Conservation (phyloP, 306 rosid species). For the Castanospermum australe region DNA sequence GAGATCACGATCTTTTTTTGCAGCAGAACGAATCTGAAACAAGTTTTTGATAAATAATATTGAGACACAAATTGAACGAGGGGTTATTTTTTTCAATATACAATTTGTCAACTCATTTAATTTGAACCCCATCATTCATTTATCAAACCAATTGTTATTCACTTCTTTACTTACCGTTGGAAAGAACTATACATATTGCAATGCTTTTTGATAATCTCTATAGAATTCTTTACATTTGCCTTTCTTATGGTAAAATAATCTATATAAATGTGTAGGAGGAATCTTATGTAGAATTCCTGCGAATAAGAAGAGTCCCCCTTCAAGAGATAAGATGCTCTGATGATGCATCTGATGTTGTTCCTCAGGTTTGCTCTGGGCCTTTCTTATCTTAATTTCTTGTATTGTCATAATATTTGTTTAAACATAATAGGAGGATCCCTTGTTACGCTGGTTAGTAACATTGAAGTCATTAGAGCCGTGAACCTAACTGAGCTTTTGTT, state of each 20-base stretch:
- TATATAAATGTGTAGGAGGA: constrained; percentile 60
- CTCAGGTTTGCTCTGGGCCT: constrained; percentile 52
- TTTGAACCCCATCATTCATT: too few species aligned
- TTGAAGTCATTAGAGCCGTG: background rate
- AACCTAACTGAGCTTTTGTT: background rate
- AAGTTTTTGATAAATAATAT: constrained; percentile 24
- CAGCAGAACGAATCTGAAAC: constrained; percentile 69
- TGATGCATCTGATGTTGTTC: constrained; percentile 67
- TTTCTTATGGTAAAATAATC: constrained; percentile 4
- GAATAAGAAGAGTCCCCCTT: constrained; percentile 74
- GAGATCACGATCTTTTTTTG: constrained; percentile 82
- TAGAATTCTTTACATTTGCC: background rate
- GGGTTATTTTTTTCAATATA: too few species aligned
- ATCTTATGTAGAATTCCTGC: constrained; percentile 78
- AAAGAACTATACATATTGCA: background rate
- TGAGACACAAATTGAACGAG: too few species aligned
- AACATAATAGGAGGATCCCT: background rate
- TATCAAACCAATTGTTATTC: too few species aligned
- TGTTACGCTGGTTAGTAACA: background rate
- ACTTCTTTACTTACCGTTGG: too few species aligned
- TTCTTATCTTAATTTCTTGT: background rate
- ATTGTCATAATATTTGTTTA: background rate
- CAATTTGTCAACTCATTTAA: too few species aligned
- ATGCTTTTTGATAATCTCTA: background rate
- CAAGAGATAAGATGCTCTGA: constrained; percentile 58